Evolutionary conservation across 768 basidiomycete species (phyloP).

Genomic region (Sporobolomyces roseus): DNA sequence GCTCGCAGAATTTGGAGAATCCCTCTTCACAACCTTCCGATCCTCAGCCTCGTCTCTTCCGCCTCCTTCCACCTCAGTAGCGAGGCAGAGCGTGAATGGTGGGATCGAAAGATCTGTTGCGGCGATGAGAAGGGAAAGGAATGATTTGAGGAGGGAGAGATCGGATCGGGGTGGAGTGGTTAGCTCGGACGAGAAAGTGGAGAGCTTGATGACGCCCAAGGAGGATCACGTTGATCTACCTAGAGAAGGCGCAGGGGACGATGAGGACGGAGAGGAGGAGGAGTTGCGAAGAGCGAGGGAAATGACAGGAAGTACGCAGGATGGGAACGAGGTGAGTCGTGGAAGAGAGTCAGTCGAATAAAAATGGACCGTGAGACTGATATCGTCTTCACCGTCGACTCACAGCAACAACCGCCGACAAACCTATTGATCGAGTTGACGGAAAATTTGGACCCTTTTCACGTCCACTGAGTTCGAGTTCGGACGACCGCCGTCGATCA

Average conservation of each 20-base stretch:
- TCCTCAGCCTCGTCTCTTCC: no score
- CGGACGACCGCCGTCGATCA: no score
- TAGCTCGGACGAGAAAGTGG: neutral
- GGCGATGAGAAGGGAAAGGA: conserved; percentile 13
- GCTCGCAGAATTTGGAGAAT: conserved; percentile 10
- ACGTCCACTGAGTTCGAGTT: neutral
- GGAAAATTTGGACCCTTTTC: conserved; percentile 11
- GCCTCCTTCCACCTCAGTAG: neutral
- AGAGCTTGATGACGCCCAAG: conserved; percentile 6
- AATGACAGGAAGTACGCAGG: neutral
- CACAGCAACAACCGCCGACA: neutral
- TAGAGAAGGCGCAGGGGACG: neutral
- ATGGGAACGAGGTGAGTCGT: conserved; percentile 10
- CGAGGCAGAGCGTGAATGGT: neutral
- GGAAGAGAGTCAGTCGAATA: no score
- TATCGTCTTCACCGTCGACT: neutral
- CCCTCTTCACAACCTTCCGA: neutral
- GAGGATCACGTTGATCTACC: no score
- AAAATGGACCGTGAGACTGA: neutral
- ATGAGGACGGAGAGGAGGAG: neutral
- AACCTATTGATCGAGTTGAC: conserved; percentile 7
- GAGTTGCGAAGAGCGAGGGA: neutral
- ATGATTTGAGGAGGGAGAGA: conserved; percentile 23
- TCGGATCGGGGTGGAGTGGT: conserved; percentile 10
- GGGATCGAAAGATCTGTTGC: conserved; percentile 8